phyloP scores from a whole-genome alignment of 1,284 basidiomycete genomes.

The Leccinum solheimii region DNA sequence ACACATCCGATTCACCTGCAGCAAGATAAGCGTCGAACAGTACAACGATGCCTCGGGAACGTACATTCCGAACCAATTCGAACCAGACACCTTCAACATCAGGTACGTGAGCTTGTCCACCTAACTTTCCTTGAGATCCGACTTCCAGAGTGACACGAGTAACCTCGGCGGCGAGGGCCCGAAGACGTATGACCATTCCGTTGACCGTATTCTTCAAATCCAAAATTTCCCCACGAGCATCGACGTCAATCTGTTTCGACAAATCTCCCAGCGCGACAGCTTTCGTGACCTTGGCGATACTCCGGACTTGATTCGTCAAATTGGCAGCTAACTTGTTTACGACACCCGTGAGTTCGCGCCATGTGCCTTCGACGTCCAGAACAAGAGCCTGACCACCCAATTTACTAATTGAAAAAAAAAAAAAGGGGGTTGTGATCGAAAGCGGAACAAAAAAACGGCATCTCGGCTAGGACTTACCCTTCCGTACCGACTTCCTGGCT shows the following conservation, averaged over 20 bases:
- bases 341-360: constrained; percentile 86
- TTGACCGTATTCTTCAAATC: constrained; percentile 99
- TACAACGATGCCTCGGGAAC: constrained; percentile 26
- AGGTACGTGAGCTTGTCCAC: constrained; percentile 89
- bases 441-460: constrained; percentile 7
- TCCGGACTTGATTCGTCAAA: constrained; percentile 92
- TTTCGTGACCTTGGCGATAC: constrained; percentile 96
- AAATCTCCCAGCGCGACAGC: constrained; percentile 96
- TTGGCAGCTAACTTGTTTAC: constrained; percentile 95
- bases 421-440: constrained; percentile 8
- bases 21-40: constrained; percentile 2
- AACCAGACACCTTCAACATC: constrained; percentile 97
- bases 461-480: constrained; percentile 49
- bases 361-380: constrained; percentile 90
- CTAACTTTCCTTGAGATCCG: constrained; percentile 87
- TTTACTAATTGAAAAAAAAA: constrained; percentile 51
- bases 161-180: constrained; percentile 92
- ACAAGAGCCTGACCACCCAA: constrained; percentile 92
- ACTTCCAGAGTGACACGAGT: constrained; percentile 95
- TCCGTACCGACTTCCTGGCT: constrained; percentile 92
- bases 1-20: constrained; percentile 90
- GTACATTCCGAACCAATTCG: constrained; percentile 84
- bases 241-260: constrained; percentile 94
- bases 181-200: constrained; percentile 91
- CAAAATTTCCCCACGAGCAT: constrained; percentile 94